Conservation (phyloP, 345 rosid genomes). For the Eucalyptus tenuipes region DNA sequence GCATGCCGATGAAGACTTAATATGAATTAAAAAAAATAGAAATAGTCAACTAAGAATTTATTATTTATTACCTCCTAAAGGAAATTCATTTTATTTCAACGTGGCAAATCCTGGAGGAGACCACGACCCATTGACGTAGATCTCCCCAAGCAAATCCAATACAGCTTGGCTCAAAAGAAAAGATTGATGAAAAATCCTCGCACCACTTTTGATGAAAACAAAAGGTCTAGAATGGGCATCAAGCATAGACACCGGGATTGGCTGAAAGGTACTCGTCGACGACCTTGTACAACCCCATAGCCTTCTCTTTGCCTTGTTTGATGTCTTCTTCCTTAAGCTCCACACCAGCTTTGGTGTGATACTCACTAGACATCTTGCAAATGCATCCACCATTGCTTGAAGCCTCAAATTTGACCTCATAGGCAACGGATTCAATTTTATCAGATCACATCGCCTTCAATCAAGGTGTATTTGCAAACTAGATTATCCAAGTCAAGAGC, state of each 20-base stretch:
- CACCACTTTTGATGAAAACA: too few species aligned
- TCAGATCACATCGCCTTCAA: background rate
- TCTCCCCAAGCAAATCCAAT: too few species aligned
- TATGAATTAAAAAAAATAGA: too few species aligned
- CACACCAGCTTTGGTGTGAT: background rate
- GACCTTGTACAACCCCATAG: background rate
- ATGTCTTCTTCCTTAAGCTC: slow-evolving; percentile 9
- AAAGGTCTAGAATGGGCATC: background rate
- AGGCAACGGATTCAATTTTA: slow-evolving; percentile 4
- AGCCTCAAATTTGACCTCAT: slow-evolving; percentile 12
- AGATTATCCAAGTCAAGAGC: background rate
- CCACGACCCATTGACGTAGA: too few species aligned
- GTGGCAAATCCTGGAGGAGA: too few species aligned
- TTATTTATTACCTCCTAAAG: too few species aligned
- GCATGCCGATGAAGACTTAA: too few species aligned
- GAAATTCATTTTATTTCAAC: too few species aligned
- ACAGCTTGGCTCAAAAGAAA: too few species aligned
- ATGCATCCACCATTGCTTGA: slow-evolving; percentile 4
- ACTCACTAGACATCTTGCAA: slow-evolving; percentile 7
- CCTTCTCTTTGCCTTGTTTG: background rate
- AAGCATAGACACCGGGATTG: slow-evolving; percentile 5
- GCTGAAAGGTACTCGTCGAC: slow-evolving; percentile 8
- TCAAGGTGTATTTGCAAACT: background rate
- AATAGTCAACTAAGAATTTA: too few species aligned
- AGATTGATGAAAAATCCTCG: too few species aligned